phyloP scores from a whole-genome alignment of 805 yeast species.

The Ogataea angusta region DNA sequence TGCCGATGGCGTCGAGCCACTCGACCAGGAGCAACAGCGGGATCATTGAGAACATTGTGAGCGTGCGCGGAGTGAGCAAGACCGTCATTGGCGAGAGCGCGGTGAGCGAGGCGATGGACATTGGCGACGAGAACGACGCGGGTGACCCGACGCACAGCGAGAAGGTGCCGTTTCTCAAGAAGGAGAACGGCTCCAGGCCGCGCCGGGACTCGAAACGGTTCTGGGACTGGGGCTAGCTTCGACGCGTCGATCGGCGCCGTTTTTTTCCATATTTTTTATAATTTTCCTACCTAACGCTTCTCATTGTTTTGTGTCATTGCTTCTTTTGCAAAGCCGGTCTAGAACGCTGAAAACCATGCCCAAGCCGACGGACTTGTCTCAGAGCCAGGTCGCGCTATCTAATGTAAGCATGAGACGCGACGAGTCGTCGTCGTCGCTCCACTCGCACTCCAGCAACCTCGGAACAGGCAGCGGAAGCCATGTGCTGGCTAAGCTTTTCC shows the following conservation, averaged over 20 bases:
- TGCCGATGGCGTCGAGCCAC: slow-evolving; percentile 9
- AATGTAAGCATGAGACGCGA: slow-evolving; percentile 9
- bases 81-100: slow-evolving; percentile 71
- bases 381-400: not conserved
- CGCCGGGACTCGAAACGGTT: slow-evolving; percentile 24
- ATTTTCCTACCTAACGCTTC: not conserved
- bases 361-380: slow-evolving; percentile 1
- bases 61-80: slow-evolving; percentile 78
- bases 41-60: slow-evolving; percentile 77
- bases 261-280: not conserved
- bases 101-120: slow-evolving; percentile 33
- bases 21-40: slow-evolving; percentile 46
- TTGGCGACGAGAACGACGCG: slow-evolving; percentile 13
- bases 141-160: slow-evolving; percentile 8
- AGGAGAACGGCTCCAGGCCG: slow-evolving; percentile 4
- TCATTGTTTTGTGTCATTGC: not conserved
- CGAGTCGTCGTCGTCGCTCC: slow-evolving; percentile 16
- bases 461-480: slow-evolving; percentile 10
- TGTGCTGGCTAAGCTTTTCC: slow-evolving; percentile 17
- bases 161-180: slow-evolving; percentile 7
- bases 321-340: not conserved
- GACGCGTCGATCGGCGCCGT: slow-evolving; percentile 8
- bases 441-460: slow-evolving; percentile 12
- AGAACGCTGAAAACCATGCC: not conserved
- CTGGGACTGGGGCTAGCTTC: slow-evolving; percentile 23